Evolutionary conservation across 257 asterid genomes (phyloP).

Genomic region (Solanum arcanum): DNA sequence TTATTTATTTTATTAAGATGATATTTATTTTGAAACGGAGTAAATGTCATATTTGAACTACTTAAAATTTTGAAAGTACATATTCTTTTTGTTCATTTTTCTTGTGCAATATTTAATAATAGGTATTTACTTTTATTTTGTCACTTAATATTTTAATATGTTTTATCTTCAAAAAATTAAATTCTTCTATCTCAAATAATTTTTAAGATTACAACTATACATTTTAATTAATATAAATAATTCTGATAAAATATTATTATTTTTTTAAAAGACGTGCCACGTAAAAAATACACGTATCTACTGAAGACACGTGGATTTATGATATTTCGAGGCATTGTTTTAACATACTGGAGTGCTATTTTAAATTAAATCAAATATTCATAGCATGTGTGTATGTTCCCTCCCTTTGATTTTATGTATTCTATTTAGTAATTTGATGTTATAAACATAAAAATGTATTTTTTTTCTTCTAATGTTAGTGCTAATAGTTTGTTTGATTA

Average conservation of each 20-base stretch:
- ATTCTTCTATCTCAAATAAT: no score
- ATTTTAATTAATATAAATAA: no score
- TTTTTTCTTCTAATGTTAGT: background rate
- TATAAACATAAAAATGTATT: no score
- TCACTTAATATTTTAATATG: background rate
- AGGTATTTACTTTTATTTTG: background rate
- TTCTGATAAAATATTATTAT: no score
- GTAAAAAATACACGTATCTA: background rate
- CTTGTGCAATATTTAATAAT: background rate
- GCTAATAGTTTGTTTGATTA: background rate
- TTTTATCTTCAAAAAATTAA: background rate
- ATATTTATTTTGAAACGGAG: no score
- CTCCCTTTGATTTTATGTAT: background rate
- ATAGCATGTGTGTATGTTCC: background rate
- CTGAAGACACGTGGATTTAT: background rate
- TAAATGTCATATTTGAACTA: background rate
- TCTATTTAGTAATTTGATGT: background rate
- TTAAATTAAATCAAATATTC: background rate
- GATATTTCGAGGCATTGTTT: background rate
- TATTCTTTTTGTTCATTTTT: no score
- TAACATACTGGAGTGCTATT: background rate
- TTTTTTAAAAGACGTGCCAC: background rate
- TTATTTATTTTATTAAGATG: background rate
- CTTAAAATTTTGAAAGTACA: background rate
- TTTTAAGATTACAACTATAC: no score